Percentiles rank a stretch among this genome's conserved stretches.
Conservation (phyloP, 2,329 filamentous ascomycete species). For the Tolypocladium amazonense region DNA sequence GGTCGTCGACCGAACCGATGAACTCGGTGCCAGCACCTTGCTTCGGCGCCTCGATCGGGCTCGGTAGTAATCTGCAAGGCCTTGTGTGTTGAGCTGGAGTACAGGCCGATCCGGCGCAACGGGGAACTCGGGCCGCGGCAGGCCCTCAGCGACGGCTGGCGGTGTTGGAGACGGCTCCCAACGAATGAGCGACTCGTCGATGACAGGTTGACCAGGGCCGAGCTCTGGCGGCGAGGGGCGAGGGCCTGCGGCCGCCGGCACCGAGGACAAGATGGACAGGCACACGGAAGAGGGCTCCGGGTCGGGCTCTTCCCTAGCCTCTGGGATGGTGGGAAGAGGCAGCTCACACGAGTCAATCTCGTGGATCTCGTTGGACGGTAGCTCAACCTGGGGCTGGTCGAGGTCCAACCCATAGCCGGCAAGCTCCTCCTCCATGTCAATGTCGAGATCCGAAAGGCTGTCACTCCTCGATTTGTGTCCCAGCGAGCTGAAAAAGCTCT, state of each 20-base stretch:
- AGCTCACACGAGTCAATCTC: constrained; percentile 41
- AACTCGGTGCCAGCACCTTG: constrained; percentile 34
- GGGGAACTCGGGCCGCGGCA: constrained; percentile 9
- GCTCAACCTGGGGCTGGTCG: constrained; percentile 26
- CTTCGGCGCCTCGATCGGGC: constrained; percentile 21
- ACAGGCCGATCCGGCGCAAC: constrained; percentile 18
- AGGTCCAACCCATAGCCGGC: constrained; percentile 35
- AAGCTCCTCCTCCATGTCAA: constrained; percentile 26
- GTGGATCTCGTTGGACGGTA: constrained; percentile 38
- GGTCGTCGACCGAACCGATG: constrained; percentile 35
- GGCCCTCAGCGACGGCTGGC: constrained; percentile 13
- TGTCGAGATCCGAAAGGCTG: constrained; percentile 11
- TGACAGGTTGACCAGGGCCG: constrained; percentile 7
- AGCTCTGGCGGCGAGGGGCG: constrained; percentile 10
- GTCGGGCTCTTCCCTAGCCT: constrained; percentile 12
- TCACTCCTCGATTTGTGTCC: constrained; percentile 34
- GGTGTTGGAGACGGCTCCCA: constrained; percentile 13
- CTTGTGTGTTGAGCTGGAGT: constrained; percentile 27
- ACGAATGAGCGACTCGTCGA: constrained; percentile 13
- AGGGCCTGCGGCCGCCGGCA: not conserved
- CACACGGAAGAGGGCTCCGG: constrained; percentile 5
- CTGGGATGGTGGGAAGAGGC: constrained; percentile 17
- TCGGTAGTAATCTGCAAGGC: constrained; percentile 18
- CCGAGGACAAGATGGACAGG: not conserved
- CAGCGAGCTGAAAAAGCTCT: constrained; percentile 41